Evolutionary conservation across 805 yeast species (phyloP), one percentile per base, ranked within the genome.

Genomic region (Monosporozyma aerobia): DNA sequence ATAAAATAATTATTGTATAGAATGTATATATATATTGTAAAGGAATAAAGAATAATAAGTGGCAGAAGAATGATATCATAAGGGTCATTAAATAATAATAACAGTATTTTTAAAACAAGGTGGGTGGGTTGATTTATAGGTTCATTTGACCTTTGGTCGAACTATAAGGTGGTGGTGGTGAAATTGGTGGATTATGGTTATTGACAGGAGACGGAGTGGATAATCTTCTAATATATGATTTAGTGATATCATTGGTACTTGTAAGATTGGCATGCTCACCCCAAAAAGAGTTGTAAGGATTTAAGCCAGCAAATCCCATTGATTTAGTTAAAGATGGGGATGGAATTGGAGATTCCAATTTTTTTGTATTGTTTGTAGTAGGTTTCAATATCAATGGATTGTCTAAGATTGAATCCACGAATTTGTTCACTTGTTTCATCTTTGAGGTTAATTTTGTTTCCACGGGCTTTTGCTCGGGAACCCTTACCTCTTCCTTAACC

Each of bases 271-370:
- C 25, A 32, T 29, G 19, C 5, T 47, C n/a, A 14, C 68, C 67
- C 67, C 68, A 65, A 39, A 48, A 52, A 50, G 55, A 53, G 27
- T 52, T 53, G 30, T 47, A 47, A 14, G 50, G 44, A 22, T 44
- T 51, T 39, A 51, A 27, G 9, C 48, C 48, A 23, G 48, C 47
- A n/a, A 46, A 47, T 8, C 40, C 33, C 14, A 51, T 47, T 35
- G 49, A 22, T 23, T 43, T 22, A 5, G 45, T 10, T 43, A 43
- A 43, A 6, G 45, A 23, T 23, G 45, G 45, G 5, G 45, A 43
- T 23, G 45, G 45, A 13, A 43, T 43, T 10, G 45, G 45, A 43
- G n/a, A 23, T 23, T 43, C 45, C 13, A 43, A 19, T 19, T 19
- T 19, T 19, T 40, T 11, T 19, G 19, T 40, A 10, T 9, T 40